Evolutionary conservation across 345 rosid species (phyloP).

Genomic region (Cochlearia excelsa): DNA sequence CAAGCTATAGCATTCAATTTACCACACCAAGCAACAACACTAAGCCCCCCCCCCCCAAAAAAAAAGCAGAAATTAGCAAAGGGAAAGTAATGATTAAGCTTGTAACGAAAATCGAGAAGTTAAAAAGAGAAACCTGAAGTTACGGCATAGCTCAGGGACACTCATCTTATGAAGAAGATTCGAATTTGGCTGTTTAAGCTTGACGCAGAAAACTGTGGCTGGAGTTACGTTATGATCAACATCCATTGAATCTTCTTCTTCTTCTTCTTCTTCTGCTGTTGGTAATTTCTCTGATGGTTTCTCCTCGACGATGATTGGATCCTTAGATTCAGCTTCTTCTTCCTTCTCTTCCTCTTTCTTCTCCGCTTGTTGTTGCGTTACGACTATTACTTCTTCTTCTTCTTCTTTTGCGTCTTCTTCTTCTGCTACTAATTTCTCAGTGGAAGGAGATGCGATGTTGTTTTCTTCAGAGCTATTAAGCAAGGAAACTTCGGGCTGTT

Average conservation of each 20-base stretch:
- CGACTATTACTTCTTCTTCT: background rate
- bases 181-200: slow-evolving; percentile 85
- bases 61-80: background rate
- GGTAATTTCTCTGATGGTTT: slow-evolving; percentile 13
- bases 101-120: background rate
- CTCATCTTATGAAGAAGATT: slow-evolving; percentile 86
- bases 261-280: slow-evolving; percentile 26
- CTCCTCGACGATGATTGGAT: slow-evolving; percentile 21
- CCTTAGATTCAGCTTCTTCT: slow-evolving; percentile 29
- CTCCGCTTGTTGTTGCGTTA: too few relatives aligned
- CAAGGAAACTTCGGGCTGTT: slow-evolving; percentile 26
- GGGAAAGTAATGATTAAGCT: background rate
- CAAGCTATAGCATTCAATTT: slow-evolving; percentile 98
- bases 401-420: background rate
- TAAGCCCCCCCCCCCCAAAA: slow-evolving; percentile 19
- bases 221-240: slow-evolving; percentile 65
- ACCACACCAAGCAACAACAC: slow-evolving; percentile 99
- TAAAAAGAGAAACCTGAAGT: slow-evolving; percentile 57
- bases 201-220: slow-evolving; percentile 79
- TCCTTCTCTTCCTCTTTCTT: background rate
- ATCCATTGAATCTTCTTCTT: slow-evolving; percentile 61
- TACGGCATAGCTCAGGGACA: slow-evolving; percentile 84
- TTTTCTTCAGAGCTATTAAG: slow-evolving; percentile 21
- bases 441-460: slow-evolving; percentile 22
- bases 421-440: background rate